Evolutionary conservation across 345 rosid genomes (phyloP), one percentile per base, ranked within the genome.

Genomic region (Lepidium aucheri): DNA sequence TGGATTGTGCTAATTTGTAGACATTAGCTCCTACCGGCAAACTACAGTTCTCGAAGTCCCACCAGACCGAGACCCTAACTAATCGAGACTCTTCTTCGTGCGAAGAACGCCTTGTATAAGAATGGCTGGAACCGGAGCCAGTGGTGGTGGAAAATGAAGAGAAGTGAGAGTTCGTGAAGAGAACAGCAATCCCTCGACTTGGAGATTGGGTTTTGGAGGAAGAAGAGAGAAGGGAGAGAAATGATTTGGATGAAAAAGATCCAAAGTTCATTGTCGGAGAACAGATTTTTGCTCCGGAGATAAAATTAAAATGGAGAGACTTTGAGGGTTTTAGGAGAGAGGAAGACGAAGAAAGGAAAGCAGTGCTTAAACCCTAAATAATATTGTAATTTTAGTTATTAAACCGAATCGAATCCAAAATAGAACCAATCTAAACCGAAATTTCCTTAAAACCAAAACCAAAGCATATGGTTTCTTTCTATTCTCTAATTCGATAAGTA

Each of bases 21-120:
- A 76, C 90, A 64, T 95, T 91, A 20, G 68, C 81, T 4, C 91
- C 91, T 0, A 45, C 74, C 6, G 96, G 93, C 20, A 82, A 8
- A 67, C 53, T 14, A 73, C 97, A 95, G 52, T 82, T 89, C 84
- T 84, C 85, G 68, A 95, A 87, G 76, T 91, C 95, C 99, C 97
- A 95, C 99, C 99, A 95, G 13, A 95, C 99, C 2, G 90, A 78
- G 18, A 95, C 89, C 79, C 80, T 78, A 17, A 94, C 87, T 18
- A 76, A 75, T 39, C 85, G 78, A 2, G 88, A 77, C 15, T 79
- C 87, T 59, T 87, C 93, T 10, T 85, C 87, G 6, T 74, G 67
- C 10, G 74, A 81, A 2, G 63, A 54, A 26, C 79, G 78, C 32
- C 81, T 40, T 2, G 75, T 34, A 11, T 60, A 47, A 62, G 51